Base-by-base conservation (phyloP, 345 rosid genomes). In the Boechera divaricarpa region DNA sequence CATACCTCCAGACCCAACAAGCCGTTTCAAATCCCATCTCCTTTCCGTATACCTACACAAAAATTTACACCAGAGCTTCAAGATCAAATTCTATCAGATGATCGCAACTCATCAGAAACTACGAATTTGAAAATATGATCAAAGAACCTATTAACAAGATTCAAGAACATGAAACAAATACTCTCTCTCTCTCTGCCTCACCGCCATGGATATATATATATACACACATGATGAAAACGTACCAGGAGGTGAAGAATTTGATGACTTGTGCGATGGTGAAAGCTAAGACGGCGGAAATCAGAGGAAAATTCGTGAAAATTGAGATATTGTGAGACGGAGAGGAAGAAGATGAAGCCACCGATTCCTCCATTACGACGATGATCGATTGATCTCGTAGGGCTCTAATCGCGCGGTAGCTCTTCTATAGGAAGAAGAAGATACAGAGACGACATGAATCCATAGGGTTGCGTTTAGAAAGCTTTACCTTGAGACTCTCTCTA, bases 1-100 rank as follows among this genome's bases (percentile, higher is more conserved):
- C 98, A 94, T 92, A 31, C 98, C 98, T 64, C 97, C 97, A 9
- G 98, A 94, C 58, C 94, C 94, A 29, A 90, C 38, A 18, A 94
- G 93, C 60, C 77, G 85, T 90, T 86, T 87, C 75, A 87, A 31
- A 83, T 94, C 93, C 84, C 92, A 85, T 79, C 83, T 76, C 68
- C 79, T 86, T 81, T 90, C 96, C 47, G 73, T 91, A 39, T 85
- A 91, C 94, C 92, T 94, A 86, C 81, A 82, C 0, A 78, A 56
- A 10, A 1, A 60, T 32, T 44, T 80, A 83, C 79, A 82, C 64
- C 66, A 71, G 57, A 83, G 70, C 75, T 81, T 82, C 68, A 76
- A 83, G 4, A 71, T 69, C 31, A 47, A 61, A 60, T 51, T n/a
- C 52, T 4, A 7, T 10, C 15, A 6, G 0, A 69, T 28, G 72